Base-by-base conservation (phyloP, 345 rosid genomes). In the Linum lewisii region DNA sequence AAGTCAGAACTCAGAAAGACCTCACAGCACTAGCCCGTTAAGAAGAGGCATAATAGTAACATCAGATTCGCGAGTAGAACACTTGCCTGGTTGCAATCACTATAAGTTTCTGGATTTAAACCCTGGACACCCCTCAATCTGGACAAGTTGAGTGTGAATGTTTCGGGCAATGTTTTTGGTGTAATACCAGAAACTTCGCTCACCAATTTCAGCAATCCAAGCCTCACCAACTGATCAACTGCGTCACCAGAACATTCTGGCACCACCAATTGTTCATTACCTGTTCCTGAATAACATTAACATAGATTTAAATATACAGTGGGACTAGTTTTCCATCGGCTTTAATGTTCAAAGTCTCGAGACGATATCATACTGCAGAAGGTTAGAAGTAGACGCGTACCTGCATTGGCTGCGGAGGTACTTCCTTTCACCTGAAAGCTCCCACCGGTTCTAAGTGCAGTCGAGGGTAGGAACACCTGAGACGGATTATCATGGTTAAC, bases 361-460 rank as follows among this genome's bases (percentile, higher is more conserved):
- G 34, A 29, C 34, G 34, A 29, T 29, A 29, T 29, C 34, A 29
- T 29, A n/a, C n/a, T n/a, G 5, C 34, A 29, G 34, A 29, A 29
- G 34, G 34, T 29, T 29, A 52, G 79, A 66, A 59, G 64, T 11
- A 18, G 72, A 50, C 1, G 61, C 51, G 24, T 15, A 21, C 54
- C 21, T 26, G 57, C 62, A 73, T 62, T 61, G 74, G 47, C 16
- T 16, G 47, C 47, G 4, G n/a, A n/a, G n/a, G 47, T 42, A 66
- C 64, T 60, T 44, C 59, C 51, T 69, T 59, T 67, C 23, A 66
- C 69, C 61, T 24, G 53, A 44, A 82, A 78, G 75, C 76, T 79
- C 67, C 97, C 94, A 50, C 99, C 99, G 1, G 94, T 83, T 78
- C 76, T 84, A 7, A 92, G 84, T 18, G 76, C 67, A 50, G 85